phyloP scores from a whole-genome alignment of 2,329 filamentous ascomycete genomes.

The Ophiostoma piceae region DNA sequence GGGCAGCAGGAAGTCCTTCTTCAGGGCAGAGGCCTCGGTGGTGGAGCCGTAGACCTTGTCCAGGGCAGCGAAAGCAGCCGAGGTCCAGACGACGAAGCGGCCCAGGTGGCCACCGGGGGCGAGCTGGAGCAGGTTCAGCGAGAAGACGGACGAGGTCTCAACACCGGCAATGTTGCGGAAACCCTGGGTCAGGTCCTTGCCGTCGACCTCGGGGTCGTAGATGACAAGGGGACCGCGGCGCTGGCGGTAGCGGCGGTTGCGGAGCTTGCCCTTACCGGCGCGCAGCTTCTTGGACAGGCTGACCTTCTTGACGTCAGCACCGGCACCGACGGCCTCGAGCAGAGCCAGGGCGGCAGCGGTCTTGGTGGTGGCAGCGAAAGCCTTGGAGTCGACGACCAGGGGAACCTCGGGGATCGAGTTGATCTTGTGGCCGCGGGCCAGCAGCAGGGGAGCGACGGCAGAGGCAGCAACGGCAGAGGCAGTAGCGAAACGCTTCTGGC shows the following conservation, averaged over 20 bases:
- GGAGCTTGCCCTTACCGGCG: conserved; percentile 97
- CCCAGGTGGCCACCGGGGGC: conserved; percentile 97
- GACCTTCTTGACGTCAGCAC: conserved; percentile 89
- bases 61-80: conserved; percentile 90
- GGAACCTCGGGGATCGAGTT: conserved; percentile 90
- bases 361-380: conserved; percentile 82
- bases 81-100: conserved; percentile 99
- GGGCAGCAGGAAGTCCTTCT: conserved; percentile 98
- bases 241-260: conserved; percentile 93
- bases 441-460: conserved; percentile 86
- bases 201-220: conserved; percentile 93
- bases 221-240: conserved; percentile 96
- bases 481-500: conserved; percentile 98
- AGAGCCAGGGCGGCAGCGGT: conserved; percentile 82
- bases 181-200: conserved; percentile 85
- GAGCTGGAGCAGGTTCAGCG: conserved; percentile 98
- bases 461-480: conserved; percentile 96
- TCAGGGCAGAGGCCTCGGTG: conserved; percentile 80
- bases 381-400: conserved; percentile 86
- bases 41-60: conserved; percentile 96
- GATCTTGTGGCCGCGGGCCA: conserved; percentile 96
- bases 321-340: conserved; percentile 85
- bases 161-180: conserved; percentile 99
- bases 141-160: conserved; percentile 89
- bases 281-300: conserved; percentile 94